phyloP scores from a whole-genome alignment of 176 grass and related monocot genomes.

The Poa annua region DNA sequence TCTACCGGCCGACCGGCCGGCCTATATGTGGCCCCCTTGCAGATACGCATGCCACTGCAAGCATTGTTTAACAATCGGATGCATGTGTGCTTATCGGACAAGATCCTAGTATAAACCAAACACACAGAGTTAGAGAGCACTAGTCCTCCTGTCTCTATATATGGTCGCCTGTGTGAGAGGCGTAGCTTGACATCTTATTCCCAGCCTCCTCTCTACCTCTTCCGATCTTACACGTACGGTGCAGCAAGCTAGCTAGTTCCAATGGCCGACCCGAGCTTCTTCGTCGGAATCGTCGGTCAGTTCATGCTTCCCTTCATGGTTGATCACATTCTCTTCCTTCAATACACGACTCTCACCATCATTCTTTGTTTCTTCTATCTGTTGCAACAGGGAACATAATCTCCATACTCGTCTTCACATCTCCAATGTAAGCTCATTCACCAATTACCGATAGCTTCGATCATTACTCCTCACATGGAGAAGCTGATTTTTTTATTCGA shows the following conservation, averaged over 20 bases:
- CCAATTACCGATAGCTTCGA: neutral
- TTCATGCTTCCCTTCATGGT: neutral
- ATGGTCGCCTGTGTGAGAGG: neutral
- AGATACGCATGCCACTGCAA: neutral
- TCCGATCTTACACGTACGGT: neutral
- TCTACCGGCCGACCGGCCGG: conserved; percentile 15
- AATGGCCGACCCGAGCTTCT: conserved; percentile 72
- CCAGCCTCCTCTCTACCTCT: neutral
- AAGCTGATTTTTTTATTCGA: neutral
- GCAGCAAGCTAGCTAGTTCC: neutral
- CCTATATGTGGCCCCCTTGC: neutral
- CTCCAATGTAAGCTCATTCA: conserved; percentile 64
- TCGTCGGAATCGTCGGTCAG: conserved; percentile 67
- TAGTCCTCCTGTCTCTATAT: neutral
- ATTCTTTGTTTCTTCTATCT: neutral
- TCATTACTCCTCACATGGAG: neutral
- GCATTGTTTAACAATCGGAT: neutral
- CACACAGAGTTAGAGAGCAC: neutral
- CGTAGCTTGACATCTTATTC: neutral
- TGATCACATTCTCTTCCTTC: neutral
- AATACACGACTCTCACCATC: neutral
- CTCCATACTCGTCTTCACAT: conserved; percentile 80
- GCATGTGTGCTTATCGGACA: neutral
- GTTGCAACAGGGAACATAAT: conserved; percentile 72
- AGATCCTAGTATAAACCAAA: neutral